These are phyloP conservation scores for Vanderwaltozyma tropicalis DNA, from an alignment of 805 yeast genomes.

Conservation along the genomic window DNA sequence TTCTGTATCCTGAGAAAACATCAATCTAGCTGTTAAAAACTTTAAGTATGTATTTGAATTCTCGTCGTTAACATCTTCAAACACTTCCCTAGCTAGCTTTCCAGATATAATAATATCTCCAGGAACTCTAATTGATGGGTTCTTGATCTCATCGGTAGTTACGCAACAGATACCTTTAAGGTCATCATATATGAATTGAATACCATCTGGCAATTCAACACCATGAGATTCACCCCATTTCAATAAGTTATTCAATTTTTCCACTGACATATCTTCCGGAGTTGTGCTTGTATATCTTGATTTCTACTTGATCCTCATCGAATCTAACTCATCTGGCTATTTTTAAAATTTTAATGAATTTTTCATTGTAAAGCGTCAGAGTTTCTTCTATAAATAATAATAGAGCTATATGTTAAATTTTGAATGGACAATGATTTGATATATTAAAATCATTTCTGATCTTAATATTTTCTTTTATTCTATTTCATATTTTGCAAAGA, in stretches of 20 bases:
- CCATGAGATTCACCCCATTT: constrained; percentile 35
- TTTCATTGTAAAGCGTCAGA: too few relatives aligned
- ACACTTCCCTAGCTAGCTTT: constrained; percentile 14
- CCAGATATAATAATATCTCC: constrained; percentile 21
- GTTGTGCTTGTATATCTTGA: background rate
- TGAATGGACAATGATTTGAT: too few relatives aligned
- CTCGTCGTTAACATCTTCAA: constrained; percentile 10
- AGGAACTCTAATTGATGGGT: constrained; percentile 26
- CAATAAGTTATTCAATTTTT: constrained; percentile 6
- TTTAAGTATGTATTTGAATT: constrained; percentile 30
- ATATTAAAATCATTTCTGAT: too few relatives aligned
- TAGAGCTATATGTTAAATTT: too few relatives aligned
- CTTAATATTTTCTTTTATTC: too few relatives aligned
- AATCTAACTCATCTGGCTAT: background rate
- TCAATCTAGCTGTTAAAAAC: constrained; percentile 34
- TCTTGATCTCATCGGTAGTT: constrained; percentile 13
- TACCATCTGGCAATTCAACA: constrained; percentile 21
- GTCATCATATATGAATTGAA: constrained; percentile 28
- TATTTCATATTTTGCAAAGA: too few relatives aligned
- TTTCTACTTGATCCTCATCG: background rate
- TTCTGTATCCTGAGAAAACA: constrained; percentile 22
- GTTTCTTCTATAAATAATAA: too few relatives aligned
- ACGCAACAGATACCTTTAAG: constrained; percentile 32
- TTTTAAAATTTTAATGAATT: too few relatives aligned
- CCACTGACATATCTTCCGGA: background rate